Percentiles rank a stretch among this genome's conserved stretches.
Conservation (phyloP, 495 filamentous ascomycete species). For the Margaritispora aquatica region DNA sequence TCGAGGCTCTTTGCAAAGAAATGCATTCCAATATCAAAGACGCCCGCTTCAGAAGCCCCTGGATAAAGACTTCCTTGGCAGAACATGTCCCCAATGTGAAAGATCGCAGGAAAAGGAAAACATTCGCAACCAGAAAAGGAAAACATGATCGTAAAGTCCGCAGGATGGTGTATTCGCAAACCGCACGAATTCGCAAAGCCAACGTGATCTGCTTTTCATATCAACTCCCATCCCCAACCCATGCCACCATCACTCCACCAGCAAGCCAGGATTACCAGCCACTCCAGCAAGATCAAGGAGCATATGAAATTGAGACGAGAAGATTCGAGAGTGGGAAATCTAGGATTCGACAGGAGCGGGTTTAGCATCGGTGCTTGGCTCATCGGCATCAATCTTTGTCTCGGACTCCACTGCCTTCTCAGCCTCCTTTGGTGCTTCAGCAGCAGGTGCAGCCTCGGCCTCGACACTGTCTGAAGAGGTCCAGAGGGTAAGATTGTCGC, state of each 20-base stretch:
- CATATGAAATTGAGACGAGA: constrained; percentile 27
- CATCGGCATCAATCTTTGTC: constrained; percentile 43
- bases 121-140: constrained; percentile 25
- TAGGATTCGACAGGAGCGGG: constrained; percentile 29
- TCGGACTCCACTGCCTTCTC: constrained; percentile 46
- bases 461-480: constrained; percentile 93
- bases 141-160: constrained; percentile 28
- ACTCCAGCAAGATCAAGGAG: constrained; percentile 26
- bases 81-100: constrained; percentile 20
- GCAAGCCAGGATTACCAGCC: constrained; percentile 24
- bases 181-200: constrained; percentile 20
- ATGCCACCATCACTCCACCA: constrained; percentile 26
- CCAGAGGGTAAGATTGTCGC: constrained; percentile 99
- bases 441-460: constrained; percentile 54
- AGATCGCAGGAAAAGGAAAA: constrained; percentile 22
- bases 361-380: constrained; percentile 30
- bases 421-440: constrained; percentile 53
- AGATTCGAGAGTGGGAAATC: constrained; percentile 23
- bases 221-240: constrained; percentile 26
- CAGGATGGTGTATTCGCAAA: constrained; percentile 30
- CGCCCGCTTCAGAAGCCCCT: constrained; percentile 25
- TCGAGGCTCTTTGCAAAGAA: constrained; percentile 21
- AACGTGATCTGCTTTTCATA: constrained; percentile 28
- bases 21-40: constrained; percentile 25
- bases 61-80: constrained; percentile 18